These are phyloP conservation scores for Hylodesmum podocarpum DNA, from an alignment of 306 rosid species.

Conservation along the genomic window DNA sequence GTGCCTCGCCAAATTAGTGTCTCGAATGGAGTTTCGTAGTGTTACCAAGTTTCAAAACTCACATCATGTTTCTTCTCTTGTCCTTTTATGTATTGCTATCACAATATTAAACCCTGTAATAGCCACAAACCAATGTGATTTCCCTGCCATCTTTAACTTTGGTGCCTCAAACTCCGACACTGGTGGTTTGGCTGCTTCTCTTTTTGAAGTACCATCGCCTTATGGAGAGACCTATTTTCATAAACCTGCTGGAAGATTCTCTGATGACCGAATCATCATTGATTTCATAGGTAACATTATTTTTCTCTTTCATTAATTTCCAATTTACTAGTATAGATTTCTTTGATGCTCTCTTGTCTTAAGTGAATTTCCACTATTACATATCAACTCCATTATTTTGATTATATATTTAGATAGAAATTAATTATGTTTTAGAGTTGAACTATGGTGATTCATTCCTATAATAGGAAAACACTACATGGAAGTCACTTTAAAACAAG, in stretches of 20 bases:
- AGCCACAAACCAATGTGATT: conserved; percentile 19
- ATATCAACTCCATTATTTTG: background rate
- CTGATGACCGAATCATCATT: background rate
- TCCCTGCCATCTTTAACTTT: conserved; percentile 52
- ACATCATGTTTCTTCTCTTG: background rate
- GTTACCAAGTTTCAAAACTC: no score
- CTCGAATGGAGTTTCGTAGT: background rate
- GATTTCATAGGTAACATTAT: background rate
- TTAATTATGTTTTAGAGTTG: background rate
- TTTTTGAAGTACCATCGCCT: background rate
- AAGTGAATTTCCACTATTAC: background rate
- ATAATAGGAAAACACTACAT: background rate
- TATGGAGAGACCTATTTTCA: conserved; percentile 46
- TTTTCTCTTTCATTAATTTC: no score
- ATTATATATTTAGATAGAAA: background rate
- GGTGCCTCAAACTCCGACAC: conserved; percentile 58
- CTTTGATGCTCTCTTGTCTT: no score
- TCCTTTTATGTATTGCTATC: background rate
- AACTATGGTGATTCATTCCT: background rate
- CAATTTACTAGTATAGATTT: no score
- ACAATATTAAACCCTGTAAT: background rate
- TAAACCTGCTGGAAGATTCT: background rate
- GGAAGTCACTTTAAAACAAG: background rate
- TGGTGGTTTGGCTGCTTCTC: conserved; percentile 44
- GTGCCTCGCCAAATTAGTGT: no score